Conservation (phyloP, 331 rosid species). For the Acacia pycnantha region DNA sequence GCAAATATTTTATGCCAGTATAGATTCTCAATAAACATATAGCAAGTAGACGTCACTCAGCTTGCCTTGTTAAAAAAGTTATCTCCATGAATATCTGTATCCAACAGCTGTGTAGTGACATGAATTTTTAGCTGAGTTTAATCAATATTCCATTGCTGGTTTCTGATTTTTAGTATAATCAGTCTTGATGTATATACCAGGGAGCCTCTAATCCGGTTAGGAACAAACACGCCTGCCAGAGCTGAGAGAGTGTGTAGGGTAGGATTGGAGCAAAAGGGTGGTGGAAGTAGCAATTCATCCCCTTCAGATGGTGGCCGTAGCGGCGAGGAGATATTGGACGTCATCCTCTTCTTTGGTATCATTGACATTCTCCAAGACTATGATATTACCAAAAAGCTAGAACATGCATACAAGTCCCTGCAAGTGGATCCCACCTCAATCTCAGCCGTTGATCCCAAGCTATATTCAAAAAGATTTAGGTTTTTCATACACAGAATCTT, state of each 20-base stretch:
- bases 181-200: conserved; percentile 30
- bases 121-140: not conserved
- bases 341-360: conserved; percentile 64
- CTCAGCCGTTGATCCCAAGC: conserved; percentile 60
- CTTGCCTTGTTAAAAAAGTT: not conserved
- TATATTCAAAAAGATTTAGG: conserved; percentile 56
- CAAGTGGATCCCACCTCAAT: conserved; percentile 62
- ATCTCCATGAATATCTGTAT: not conserved
- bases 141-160: conserved; percentile 10
- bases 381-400: conserved; percentile 62
- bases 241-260: conserved; percentile 41
- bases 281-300: conserved; percentile 45
- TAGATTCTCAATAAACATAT: not conserved
- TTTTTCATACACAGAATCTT: conserved; percentile 62
- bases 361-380: conserved; percentile 68
- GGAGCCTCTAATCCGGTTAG: conserved; percentile 56
- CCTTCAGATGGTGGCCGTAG: conserved; percentile 21
- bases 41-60: not conserved
- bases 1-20: not conserved
- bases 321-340: conserved; percentile 43
- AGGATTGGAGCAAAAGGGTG: conserved; percentile 39
- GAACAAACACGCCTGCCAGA: conserved; percentile 65
- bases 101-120: not conserved
- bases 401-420: conserved; percentile 64
- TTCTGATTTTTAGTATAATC: not conserved